Base-by-base conservation (phyloP, 2,329 filamentous ascomycete genomes). In the Penicillium olsonii region DNA sequence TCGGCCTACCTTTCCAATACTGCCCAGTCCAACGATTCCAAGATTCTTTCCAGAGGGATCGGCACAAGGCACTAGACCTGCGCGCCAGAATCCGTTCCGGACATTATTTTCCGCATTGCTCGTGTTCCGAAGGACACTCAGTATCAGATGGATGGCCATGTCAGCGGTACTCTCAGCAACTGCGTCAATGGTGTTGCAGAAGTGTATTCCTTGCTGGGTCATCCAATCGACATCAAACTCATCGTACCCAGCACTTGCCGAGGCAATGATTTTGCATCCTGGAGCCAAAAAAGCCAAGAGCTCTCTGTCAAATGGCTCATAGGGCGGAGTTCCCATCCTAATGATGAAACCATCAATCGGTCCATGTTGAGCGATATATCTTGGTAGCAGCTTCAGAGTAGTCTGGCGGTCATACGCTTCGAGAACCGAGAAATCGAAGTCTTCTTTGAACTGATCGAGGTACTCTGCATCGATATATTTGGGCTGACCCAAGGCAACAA, bases 141-240 rank as follows among this genome's bases (percentile, higher is more conserved):
- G 72, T 39, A 69, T 73, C 50, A 75, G 64, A 58, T 77, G 78
- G n/a, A 78, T 66, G 9, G 78, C 74, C 72, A 79, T 76, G 37
- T 79, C 76, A 0, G 77, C 76, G 0, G 76, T 79, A 2, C 79
- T 77, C 48, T 83, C 76, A 0, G 79, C 74, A 0, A 79, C 78
- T 0, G 78, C 80, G 51, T 83, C 73, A 2, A 76, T 62, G 0
- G 75, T 74, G 54, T 81, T 83, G 66, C 78, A 83, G 57, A 84
- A 82, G 64, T 71, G 78, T 20, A 83, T 73, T 5, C 67, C 67
- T 6, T 72, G 55, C 11, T 48, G 34, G 0, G 74, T 73, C 59
- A 78, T 68, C 69, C 71, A 77, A 4, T 71, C 58, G 0, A 78
- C 66, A 38, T 75, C 70, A 33, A 78, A 76, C 54, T 78, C 73